A percentile compares a stretch with the other conserved stretches of the same genome.
Conservation (phyloP, 208 protist genomes). For the Leishmania mexicana region DNA sequence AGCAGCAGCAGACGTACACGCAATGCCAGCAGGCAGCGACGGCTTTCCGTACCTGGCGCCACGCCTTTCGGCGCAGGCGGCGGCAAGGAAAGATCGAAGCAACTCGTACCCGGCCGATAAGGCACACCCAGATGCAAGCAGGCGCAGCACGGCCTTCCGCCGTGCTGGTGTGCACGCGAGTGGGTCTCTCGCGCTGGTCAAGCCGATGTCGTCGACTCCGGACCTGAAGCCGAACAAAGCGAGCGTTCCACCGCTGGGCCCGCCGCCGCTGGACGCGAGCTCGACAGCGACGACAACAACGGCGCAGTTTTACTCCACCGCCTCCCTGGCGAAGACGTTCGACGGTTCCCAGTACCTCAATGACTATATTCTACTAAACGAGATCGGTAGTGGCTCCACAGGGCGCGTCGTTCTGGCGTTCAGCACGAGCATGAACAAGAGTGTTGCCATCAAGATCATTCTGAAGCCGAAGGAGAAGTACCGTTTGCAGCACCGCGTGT, state of each 20-base stretch:
- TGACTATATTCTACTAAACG: slow-evolving; percentile 72
- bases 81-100: background rate
- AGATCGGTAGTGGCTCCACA: slow-evolving; percentile 71
- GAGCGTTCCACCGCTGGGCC: background rate
- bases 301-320: slow-evolving; percentile 29
- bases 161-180: background rate
- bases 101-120: background rate
- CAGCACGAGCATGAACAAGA: slow-evolving; percentile 40
- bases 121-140: background rate
- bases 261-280: background rate
- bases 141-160: no score
- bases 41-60: background rate
- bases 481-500: slow-evolving; percentile 8
- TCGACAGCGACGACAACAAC: background rate
- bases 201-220: background rate
- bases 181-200: background rate
- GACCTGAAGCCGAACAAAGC: background rate
- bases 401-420: slow-evolving; percentile 71
- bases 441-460: slow-evolving; percentile 83
- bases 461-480: slow-evolving; percentile 51
- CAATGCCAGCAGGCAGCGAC: background rate
- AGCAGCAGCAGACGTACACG: background rate
- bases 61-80: background rate
- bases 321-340: slow-evolving; percentile 31
- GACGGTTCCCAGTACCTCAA: slow-evolving; percentile 59